Percentiles rank a stretch among this genome's conserved stretches.
Evolutionary conservation across 495 filamentous ascomycete species (phyloP).

Genomic region (Penicillium cataractarum): DNA sequence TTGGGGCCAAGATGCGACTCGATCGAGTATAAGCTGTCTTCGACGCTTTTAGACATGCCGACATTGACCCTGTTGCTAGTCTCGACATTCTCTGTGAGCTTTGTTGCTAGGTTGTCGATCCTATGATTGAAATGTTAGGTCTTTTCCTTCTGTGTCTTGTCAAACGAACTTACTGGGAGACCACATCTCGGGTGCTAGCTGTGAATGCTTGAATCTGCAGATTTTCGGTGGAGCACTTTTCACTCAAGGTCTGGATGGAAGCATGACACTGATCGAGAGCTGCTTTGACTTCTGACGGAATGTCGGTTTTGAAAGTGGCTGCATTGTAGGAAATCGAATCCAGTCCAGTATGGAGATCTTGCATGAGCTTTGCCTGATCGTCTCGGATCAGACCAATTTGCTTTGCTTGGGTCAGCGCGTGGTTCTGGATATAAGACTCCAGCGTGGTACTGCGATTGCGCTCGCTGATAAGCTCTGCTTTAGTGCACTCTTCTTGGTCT

Average conservation of each 20-base stretch:
- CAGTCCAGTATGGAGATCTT: constrained; percentile 24
- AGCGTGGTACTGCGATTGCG: constrained; percentile 31
- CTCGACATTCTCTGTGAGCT: constrained; percentile 22
- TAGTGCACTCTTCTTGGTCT: constrained; percentile 15
- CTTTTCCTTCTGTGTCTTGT: background rate
- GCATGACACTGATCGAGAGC: constrained; percentile 23
- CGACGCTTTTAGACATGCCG: constrained; percentile 16
- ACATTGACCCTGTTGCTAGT: constrained; percentile 21
- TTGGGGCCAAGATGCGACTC: constrained; percentile 22
- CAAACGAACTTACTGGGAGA: constrained; percentile 27
- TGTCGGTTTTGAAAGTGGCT: constrained; percentile 15
- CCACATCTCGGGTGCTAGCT: constrained; percentile 17
- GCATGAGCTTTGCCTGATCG: constrained; percentile 31
- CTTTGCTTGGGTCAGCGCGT: constrained; percentile 29
- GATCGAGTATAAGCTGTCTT: constrained; percentile 27
- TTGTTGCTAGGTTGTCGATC: constrained; percentile 22
- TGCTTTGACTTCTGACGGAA: constrained; percentile 17
- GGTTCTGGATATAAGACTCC: constrained; percentile 40
- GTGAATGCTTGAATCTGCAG: constrained; percentile 28
- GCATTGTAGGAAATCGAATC: constrained; percentile 15
- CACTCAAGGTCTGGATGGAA: constrained; percentile 23
- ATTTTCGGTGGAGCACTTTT: constrained; percentile 21
- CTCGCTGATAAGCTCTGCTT: constrained; percentile 33
- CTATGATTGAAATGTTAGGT: constrained; percentile 9
- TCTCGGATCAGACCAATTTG: constrained; percentile 29